These are phyloP conservation scores for Yarrowia galli DNA, from an alignment of 1,139 yeast genomes.

Conservation along the genomic window DNA sequence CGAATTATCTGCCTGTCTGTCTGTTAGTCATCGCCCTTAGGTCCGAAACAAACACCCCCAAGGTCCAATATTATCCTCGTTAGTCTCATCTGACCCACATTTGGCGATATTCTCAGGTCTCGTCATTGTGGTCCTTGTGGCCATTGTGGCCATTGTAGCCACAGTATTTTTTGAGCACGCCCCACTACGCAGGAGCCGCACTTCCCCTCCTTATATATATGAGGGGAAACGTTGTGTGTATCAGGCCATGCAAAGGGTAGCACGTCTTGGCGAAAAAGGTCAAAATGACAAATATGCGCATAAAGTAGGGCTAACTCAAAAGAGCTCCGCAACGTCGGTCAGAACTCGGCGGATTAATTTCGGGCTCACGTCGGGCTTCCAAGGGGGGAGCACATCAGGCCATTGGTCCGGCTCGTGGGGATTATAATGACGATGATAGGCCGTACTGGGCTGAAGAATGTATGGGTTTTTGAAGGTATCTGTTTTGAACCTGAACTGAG, in stretches of 20 bases:
- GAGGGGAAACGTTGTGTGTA: conserved; percentile 20
- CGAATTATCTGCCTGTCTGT: too few relatives aligned
- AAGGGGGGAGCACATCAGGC: not conserved
- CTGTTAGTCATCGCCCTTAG: not conserved
- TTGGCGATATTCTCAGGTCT: not conserved
- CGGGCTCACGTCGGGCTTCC: not conserved
- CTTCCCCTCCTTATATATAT: conserved; percentile 28
- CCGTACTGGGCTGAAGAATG: too few relatives aligned
- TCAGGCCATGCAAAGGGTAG: conserved; percentile 10
- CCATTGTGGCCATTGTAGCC: not conserved
- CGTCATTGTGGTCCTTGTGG: not conserved
- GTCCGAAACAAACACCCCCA: too few relatives aligned
- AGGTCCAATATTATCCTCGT: not conserved
- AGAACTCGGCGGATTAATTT: not conserved
- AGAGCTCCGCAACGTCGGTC: conserved; percentile 8
- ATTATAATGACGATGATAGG: not conserved
- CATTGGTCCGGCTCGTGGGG: not conserved
- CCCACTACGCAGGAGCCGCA: conserved; percentile 36
- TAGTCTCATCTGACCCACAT: not conserved
- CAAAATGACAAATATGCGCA: not conserved
- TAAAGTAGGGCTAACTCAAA: conserved; percentile 7
- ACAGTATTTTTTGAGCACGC: not conserved
- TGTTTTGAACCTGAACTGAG: too few relatives aligned
- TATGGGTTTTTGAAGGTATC: too few relatives aligned
- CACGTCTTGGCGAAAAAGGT: not conserved